Evolutionary conservation across 2,329 filamentous ascomycete species (phyloP).

Genomic region (Fusarium bulbicola): DNA sequence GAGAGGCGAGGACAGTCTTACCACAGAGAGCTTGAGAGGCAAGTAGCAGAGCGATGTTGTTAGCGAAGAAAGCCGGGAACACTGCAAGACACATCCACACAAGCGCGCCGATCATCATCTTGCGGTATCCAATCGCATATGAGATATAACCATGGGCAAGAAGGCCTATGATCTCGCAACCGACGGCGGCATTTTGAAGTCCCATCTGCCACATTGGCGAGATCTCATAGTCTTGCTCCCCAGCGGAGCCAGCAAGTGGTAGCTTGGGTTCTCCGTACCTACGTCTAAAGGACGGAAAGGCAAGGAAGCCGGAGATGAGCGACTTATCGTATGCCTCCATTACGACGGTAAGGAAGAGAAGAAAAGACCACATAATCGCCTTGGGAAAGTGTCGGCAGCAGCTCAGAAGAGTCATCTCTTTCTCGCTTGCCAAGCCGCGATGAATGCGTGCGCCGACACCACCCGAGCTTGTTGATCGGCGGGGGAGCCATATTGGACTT

Average conservation of each 20-base stretch:
- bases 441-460: conserved; percentile 1
- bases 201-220: neutral
- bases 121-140: conserved; percentile 47
- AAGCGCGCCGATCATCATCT: conserved; percentile 50
- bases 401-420: conserved; percentile 12
- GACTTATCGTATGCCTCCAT: conserved; percentile 28
- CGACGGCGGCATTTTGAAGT: neutral
- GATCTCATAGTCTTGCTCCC: conserved; percentile 9
- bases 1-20: rapidly evolving
- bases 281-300: neutral
- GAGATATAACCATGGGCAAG: conserved; percentile 51
- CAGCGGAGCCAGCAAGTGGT: neutral
- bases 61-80: conserved; percentile 48
- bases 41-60: conserved; percentile 43
- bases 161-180: conserved; percentile 46
- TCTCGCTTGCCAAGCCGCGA: conserved; percentile 8
- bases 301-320: conserved; percentile 4
- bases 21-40: conserved; percentile 45
- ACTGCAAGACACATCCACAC: conserved; percentile 47
- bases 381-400: conserved; percentile 20
- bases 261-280: conserved; percentile 39
- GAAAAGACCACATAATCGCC: conserved; percentile 20
- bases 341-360: conserved; percentile 23
- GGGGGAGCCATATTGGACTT: conserved; percentile 4
- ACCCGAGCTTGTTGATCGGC: conserved; percentile 3